Conservation (phyloP, 129 eudicot genomes). For the Lonicera japonica region DNA sequence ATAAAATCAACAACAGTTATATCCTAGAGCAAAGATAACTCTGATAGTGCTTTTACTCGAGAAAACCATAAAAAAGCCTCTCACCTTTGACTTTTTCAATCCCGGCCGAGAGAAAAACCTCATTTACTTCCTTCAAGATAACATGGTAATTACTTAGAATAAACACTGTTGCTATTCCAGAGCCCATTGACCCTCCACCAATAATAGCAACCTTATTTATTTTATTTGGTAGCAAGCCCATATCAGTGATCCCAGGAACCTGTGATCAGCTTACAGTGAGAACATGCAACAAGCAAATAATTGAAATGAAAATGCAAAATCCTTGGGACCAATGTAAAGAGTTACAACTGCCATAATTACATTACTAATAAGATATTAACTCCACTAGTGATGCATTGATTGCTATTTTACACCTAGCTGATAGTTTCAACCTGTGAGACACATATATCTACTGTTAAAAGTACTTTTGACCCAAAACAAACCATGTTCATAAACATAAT, state of each 20-base stretch:
- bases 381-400: neutral
- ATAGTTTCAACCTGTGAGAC: too few relatives aligned
- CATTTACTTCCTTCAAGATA: slow-evolving; percentile 33
- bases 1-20: neutral
- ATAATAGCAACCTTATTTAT: slow-evolving; percentile 45
- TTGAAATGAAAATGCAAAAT: neutral
- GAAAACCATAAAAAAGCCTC: neutral
- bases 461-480: neutral
- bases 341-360: neutral
- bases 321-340: neutral
- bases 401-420: neutral
- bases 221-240: slow-evolving; percentile 37
- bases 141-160: slow-evolving; percentile 38
- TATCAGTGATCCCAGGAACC: slow-evolving; percentile 53
- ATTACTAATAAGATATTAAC: neutral
- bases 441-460: too few relatives aligned
- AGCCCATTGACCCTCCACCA: slow-evolving; percentile 51
- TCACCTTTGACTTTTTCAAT: slow-evolving; percentile 43
- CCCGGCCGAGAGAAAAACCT: slow-evolving; percentile 23
- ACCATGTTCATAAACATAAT: neutral
- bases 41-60: neutral
- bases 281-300: neutral
- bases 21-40: neutral
- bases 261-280: slow-evolving; percentile 9
- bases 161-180: slow-evolving; percentile 45